Percentiles rank a stretch among this genome's conserved stretches.
Conservation (phyloP, 805 yeast genomes). For the Candida jianshihensis region DNA sequence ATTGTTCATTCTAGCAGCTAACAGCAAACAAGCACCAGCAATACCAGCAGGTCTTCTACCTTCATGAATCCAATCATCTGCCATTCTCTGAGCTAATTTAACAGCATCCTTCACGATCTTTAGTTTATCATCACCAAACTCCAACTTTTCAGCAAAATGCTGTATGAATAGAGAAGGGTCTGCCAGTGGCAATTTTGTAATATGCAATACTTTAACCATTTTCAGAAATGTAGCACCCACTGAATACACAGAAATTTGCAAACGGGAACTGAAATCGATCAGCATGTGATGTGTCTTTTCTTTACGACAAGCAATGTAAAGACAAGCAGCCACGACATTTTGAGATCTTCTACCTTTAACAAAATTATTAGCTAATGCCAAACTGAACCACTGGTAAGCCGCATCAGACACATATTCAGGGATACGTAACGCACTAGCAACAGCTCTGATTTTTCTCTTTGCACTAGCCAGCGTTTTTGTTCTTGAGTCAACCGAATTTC, state of each 20-base stretch:
- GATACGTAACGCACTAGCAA: slow-evolving; percentile 72
- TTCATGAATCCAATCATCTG: slow-evolving; percentile 91
- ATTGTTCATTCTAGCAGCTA: slow-evolving; percentile 97
- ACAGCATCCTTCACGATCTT: slow-evolving; percentile 86
- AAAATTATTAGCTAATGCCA: slow-evolving; percentile 81
- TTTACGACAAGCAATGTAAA: slow-evolving; percentile 90
- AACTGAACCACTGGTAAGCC: slow-evolving; percentile 82
- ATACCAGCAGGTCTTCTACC: slow-evolving; percentile 98
- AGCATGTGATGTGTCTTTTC: slow-evolving; percentile 91
- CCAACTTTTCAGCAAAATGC: slow-evolving; percentile 84
- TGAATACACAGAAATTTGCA: slow-evolving; percentile 87
- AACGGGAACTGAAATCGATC: slow-evolving; percentile 85
- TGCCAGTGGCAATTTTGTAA: slow-evolving; percentile 73
- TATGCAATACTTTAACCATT: slow-evolving; percentile 80
- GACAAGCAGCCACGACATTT: slow-evolving; percentile 90
- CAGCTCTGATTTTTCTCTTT: slow-evolving; percentile 64
- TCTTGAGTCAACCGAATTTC: slow-evolving; percentile 72
- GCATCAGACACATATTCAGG: slow-evolving; percentile 83
- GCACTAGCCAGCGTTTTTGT: slow-evolving; percentile 89
- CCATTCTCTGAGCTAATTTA: slow-evolving; percentile 82
- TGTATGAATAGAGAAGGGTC: slow-evolving; percentile 93
- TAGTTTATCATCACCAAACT: slow-evolving; percentile 65
- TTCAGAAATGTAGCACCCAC: slow-evolving; percentile 94
- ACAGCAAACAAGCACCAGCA: slow-evolving; percentile 90
- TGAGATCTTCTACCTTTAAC: slow-evolving; percentile 97